These are phyloP conservation scores for Hypoxylon rickii DNA, from an alignment of 495 filamentous ascomycete genomes.

Conservation along the genomic window DNA sequence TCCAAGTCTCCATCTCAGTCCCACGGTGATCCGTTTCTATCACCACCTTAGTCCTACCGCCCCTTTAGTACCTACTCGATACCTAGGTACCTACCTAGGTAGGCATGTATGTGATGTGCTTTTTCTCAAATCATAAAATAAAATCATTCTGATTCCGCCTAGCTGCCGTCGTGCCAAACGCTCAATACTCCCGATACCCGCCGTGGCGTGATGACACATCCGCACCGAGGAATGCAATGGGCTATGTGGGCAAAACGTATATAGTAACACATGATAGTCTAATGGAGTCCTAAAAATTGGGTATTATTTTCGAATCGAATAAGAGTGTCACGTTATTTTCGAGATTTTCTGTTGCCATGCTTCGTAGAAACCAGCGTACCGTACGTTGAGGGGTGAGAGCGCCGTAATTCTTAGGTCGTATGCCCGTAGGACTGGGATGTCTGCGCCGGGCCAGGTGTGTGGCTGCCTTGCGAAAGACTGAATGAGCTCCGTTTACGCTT, in stretches of 20 bases:
- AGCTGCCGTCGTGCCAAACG: conserved; percentile 16
- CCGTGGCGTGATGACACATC: conserved; percentile 17
- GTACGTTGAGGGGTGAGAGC: conserved; percentile 1
- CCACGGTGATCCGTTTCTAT: conserved; percentile 16
- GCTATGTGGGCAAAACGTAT: conserved; percentile 17
- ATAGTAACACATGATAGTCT: conserved; percentile 36
- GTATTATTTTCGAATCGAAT: conserved; percentile 35
- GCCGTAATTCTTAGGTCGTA: conserved; percentile 33
- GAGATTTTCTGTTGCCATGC: conserved; percentile 14
- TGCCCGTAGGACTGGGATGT: conserved; percentile 39
- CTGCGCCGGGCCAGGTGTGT: conserved; percentile 31
- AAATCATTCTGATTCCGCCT: conserved; percentile 31
- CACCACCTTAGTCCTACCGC: too few relatives aligned
- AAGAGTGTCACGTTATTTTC: conserved; percentile 22
- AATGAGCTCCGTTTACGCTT: conserved; percentile 58
- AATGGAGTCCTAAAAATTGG: conserved; percentile 22
- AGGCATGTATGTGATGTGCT: conserved; percentile 18
- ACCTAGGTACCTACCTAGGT: too few relatives aligned
- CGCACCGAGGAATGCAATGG: conserved; percentile 27
- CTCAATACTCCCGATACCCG: conserved; percentile 18
- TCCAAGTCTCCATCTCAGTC: conserved; percentile 23
- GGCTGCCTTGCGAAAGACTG: conserved; percentile 35
- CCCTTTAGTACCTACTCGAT: too few relatives aligned
- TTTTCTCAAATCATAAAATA: conserved; percentile 20
- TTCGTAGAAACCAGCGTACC: conserved; percentile 7